These are phyloP conservation scores for Xenosphaeropsis pyriputrescens DNA, from an alignment of 2,329 filamentous ascomycete genomes.

Conservation along the genomic window DNA sequence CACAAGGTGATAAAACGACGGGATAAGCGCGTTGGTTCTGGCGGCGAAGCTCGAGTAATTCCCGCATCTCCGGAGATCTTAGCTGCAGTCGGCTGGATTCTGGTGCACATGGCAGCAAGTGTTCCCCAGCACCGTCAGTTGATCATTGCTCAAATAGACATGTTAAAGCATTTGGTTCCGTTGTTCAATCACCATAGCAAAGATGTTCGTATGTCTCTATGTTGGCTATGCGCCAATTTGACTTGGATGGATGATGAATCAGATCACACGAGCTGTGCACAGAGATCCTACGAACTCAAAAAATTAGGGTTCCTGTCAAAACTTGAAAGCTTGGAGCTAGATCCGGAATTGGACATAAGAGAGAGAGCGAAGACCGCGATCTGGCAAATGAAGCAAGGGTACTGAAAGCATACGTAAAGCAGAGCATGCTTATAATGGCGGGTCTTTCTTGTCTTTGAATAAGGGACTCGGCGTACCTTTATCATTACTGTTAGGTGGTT, in stretches of 20 bases:
- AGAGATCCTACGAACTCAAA: conserved; percentile 54
- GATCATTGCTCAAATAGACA: conserved; percentile 59
- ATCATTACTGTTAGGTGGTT: too few species aligned
- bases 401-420: too few species aligned
- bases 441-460: too few species aligned
- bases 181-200: conserved; percentile 61
- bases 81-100: conserved; percentile 61
- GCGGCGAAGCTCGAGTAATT: conserved; percentile 32
- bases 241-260: conserved; percentile 64
- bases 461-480: too few species aligned
- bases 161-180: conserved; percentile 58
- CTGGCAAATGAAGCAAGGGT: conserved; percentile 42
- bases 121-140: conserved; percentile 63
- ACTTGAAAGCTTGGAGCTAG: conserved; percentile 47
- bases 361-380: conserved; percentile 72
- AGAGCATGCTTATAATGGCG: too few species aligned
- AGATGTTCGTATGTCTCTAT: conserved; percentile 63
- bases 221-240: conserved; percentile 76
- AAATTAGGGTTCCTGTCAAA: conserved; percentile 56
- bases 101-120: conserved; percentile 81
- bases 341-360: conserved; percentile 66
- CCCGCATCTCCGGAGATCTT: conserved; percentile 57
- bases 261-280: conserved; percentile 49
- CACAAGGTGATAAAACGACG: conserved; percentile 40
- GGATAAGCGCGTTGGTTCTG: conserved; percentile 24